phyloP scores from a whole-genome alignment of 257 asterid species.

The Nicotiana undulata region DNA sequence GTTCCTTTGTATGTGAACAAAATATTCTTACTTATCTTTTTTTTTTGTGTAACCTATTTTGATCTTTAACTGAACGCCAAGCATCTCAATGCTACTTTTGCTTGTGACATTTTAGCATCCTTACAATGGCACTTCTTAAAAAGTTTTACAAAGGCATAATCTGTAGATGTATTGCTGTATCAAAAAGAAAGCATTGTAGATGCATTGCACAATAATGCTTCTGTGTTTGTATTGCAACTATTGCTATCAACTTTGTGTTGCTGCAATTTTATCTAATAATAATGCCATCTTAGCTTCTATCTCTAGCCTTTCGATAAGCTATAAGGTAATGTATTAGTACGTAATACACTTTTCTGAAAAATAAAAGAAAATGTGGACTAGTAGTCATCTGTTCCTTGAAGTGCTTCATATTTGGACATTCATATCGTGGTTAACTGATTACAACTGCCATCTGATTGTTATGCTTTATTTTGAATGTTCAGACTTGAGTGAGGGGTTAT shows the following conservation, averaged over 20 bases:
- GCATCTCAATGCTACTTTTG: not conserved
- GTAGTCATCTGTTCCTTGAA: not conserved
- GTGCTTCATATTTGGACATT: not conserved
- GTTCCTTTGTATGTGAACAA: slow-evolving; percentile 78
- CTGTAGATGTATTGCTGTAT: not conserved
- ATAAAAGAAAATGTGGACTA: not conserved
- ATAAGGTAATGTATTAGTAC: not conserved
- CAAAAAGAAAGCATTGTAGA: not conserved
- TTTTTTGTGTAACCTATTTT: not conserved
- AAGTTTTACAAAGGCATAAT: not conserved
- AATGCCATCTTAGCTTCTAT: not conserved
- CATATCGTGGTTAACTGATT: not conserved
- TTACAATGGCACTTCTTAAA: not conserved
- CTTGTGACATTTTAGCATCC: not conserved
- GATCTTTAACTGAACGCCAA: not conserved
- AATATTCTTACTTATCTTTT: not conserved
- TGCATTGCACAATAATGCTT: not conserved
- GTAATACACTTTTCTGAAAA: not conserved
- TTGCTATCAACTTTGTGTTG: not conserved
- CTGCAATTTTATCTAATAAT: not conserved
- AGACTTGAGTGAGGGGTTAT: not conserved
- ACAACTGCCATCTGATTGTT: not conserved
- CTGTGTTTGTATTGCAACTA: not conserved
- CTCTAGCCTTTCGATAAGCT: not conserved
- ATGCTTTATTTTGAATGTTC: not conserved